Conservation (phyloP, 805 yeast genomes). For the Metschnikowia drakensbergensis region DNA sequence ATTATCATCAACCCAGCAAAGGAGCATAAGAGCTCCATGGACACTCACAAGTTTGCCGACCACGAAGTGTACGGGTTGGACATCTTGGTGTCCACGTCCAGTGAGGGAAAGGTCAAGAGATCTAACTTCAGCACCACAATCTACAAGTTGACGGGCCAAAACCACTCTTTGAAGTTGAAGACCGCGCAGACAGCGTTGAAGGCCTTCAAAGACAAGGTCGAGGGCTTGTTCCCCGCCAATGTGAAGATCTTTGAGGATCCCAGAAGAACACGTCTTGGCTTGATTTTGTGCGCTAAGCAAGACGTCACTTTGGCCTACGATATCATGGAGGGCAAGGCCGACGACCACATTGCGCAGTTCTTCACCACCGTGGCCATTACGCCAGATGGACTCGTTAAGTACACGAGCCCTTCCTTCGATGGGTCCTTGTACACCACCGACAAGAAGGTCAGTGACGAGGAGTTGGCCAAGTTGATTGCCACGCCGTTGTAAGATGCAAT, state of each 20-base stretch:
- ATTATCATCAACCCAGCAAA: slow-evolving; percentile 72
- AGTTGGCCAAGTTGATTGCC: slow-evolving; percentile 23
- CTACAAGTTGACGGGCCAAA: slow-evolving; percentile 66
- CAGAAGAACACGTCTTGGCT: slow-evolving; percentile 68
- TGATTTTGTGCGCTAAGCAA: slow-evolving; percentile 68
- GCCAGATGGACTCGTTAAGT: slow-evolving; percentile 64
- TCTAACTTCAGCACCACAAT: slow-evolving; percentile 62
- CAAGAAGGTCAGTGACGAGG: slow-evolving; percentile 52
- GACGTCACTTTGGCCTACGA: slow-evolving; percentile 66
- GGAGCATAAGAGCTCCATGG: slow-evolving; percentile 59
- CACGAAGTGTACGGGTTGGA: slow-evolving; percentile 78
- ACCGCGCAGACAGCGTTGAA: slow-evolving; percentile 63
- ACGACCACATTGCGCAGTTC: slow-evolving; percentile 63
- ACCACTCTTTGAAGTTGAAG: slow-evolving; percentile 66
- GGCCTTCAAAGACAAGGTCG: slow-evolving; percentile 63
- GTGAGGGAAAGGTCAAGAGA: slow-evolving; percentile 61
- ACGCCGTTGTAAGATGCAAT: slow-evolving; percentile 11
- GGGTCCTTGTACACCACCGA: slow-evolving; percentile 49
- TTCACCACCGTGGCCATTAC: slow-evolving; percentile 75
- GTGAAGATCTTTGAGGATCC: slow-evolving; percentile 64
- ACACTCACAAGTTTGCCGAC: slow-evolving; percentile 62
- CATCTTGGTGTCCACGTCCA: slow-evolving; percentile 59
- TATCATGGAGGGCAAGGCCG: slow-evolving; percentile 62
- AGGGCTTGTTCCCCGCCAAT: slow-evolving; percentile 63
- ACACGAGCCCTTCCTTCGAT: slow-evolving; percentile 54